Evolutionary conservation across 116 monocot genomes (phyloP), one percentile per base, ranked within the genome.

Genomic region (Trichopus zeylanicus): DNA sequence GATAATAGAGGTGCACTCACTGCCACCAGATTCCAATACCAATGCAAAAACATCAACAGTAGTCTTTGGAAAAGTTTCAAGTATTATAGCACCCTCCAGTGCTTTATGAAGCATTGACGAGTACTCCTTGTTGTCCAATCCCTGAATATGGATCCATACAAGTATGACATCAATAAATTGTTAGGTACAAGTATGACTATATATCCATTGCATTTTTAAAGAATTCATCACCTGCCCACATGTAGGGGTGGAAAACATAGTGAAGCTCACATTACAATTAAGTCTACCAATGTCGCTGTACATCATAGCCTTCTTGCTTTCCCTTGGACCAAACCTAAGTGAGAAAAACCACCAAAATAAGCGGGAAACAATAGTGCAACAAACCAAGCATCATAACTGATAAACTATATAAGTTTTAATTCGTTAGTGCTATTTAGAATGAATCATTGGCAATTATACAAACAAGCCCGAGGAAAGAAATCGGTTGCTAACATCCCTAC

Each of bases 301-400:
- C 69, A 78, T 64, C 94, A 94, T 94, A 30, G 95, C 90, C 71
- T 95, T 95, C 79, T 90, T 95, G 67, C 95, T 95, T 75, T 95
- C 95, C 30, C 95, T 90, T 29, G 95, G 90, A 55, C 95, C 90
- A 74, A 95, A 85, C 31, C 84, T 87, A 48, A 57, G 52, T 11
- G 6, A n/a, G 22, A 13, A 35, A 4, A 42, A 42, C 13, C n/a
- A n/a, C n/a, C n/a, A n/a, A n/a, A n/a, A n/a, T n/a, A n/a, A n/a
- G n/a, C n/a, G n/a, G n/a, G n/a, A n/a, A n/a, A n/a, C n/a, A n/a
- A n/a, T n/a, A n/a, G n/a, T n/a, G n/a, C n/a, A n/a, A n/a, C 4
- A 2, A 42, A 42, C 18, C n/a, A 33, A 33, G 32, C 32, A 33
- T 42, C 42, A 42, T n/a, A 42, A 18, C 8, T 33, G 6, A 33